Evolutionary conservation across 2,329 filamentous ascomycete genomes (phyloP).

Genomic region (Paraphaeosphaeria sporulosa): DNA sequence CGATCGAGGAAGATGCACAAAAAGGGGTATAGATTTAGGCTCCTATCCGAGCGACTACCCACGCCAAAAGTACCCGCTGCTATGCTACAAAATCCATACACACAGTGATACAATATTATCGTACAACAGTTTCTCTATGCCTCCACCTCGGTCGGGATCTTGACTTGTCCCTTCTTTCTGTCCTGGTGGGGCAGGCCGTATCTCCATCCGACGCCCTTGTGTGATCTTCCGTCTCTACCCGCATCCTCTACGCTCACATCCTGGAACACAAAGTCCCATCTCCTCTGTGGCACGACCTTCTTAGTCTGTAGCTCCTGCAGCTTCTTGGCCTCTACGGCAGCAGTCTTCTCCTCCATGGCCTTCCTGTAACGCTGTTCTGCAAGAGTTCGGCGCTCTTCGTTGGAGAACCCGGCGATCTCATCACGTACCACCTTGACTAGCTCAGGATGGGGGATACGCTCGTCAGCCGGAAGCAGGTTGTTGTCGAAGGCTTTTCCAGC

Average conservation of each 20-base stretch:
- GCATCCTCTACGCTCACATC: slow-evolving; percentile 65
- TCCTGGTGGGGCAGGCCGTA: slow-evolving; percentile 70
- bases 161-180: slow-evolving; percentile 68
- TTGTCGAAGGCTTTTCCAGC: slow-evolving; percentile 68
- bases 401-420: slow-evolving; percentile 33
- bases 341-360: slow-evolving; percentile 47
- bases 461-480: slow-evolving; percentile 67
- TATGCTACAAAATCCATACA: slow-evolving; percentile 32
- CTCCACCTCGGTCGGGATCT: slow-evolving; percentile 68
- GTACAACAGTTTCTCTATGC: slow-evolving; percentile 35
- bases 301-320: slow-evolving; percentile 53
- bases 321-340: slow-evolving; percentile 52
- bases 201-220: slow-evolving; percentile 63
- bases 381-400: slow-evolving; percentile 44
- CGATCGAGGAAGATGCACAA: background rate
- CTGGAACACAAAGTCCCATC: slow-evolving; percentile 68
- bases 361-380: slow-evolving; percentile 38
- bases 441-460: slow-evolving; percentile 70
- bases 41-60: slow-evolving; percentile 8
- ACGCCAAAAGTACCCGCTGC: slow-evolving; percentile 20
- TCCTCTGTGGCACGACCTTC: slow-evolving; percentile 55
- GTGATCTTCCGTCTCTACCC: slow-evolving; percentile 62
- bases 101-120: slow-evolving; percentile 31
- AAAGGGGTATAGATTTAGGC: slow-evolving; percentile 12
- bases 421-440: slow-evolving; percentile 58